Conservation (phyloP, 352 stramenopile species). For the Aphanomyces astaci region DNA sequence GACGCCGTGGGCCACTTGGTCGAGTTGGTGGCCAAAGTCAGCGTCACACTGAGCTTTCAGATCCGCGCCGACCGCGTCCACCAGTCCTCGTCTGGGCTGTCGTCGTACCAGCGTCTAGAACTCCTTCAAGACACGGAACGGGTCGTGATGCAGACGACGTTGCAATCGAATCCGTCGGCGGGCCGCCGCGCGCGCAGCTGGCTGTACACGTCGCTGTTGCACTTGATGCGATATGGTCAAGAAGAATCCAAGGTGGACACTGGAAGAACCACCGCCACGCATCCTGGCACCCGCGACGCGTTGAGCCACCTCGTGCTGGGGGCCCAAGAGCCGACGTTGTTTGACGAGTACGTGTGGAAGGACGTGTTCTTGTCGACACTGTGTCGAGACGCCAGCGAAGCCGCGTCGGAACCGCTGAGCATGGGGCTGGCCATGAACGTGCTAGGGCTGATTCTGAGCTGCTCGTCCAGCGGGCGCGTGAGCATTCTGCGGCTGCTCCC, state of each 20-base stretch:
- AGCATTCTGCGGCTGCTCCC: not conserved
- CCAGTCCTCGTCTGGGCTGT: not conserved
- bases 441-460: conserved; percentile 34
- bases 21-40: conserved; percentile 61
- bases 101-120: conserved; percentile 33
- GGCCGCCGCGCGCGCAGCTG: conserved; percentile 66
- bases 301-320: not conserved
- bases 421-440: conserved; percentile 73
- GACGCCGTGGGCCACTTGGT: conserved; percentile 52
- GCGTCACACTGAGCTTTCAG: conserved; percentile 53
- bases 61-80: conserved; percentile 22
- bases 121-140: conserved; percentile 54
- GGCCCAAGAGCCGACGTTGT: not conserved
- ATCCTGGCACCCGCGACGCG: not conserved
- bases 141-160: conserved; percentile 31
- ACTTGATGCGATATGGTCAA: conserved; percentile 37
- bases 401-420: conserved; percentile 53
- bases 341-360: not conserved
- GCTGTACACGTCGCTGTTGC: conserved; percentile 71
- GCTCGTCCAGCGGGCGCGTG: not conserved
- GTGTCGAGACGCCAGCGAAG: conserved; percentile 68
- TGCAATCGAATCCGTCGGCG: conserved; percentile 51
- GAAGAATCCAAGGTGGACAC: not conserved
- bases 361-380: conserved; percentile 28
- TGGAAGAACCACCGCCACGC: not conserved